Conservation (phyloP, 495 filamentous ascomycete genomes). For the Pseudomonodictys pantanalensis region DNA sequence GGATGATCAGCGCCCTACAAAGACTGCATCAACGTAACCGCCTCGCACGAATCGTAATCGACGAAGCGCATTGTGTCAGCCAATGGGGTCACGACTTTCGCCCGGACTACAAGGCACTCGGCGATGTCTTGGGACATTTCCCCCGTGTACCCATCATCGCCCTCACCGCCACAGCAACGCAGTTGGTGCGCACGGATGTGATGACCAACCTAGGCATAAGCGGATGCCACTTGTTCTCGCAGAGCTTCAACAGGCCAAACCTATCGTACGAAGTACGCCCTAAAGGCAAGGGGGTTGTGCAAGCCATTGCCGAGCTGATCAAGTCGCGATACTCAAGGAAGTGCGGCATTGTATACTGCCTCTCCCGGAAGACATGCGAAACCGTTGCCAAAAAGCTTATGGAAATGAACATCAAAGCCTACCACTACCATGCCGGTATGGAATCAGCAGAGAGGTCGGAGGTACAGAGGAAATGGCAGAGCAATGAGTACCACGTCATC, state of each 20-base stretch:
- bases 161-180: slow-evolving; percentile 89
- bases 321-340: slow-evolving; percentile 60
- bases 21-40: slow-evolving; percentile 61
- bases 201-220: slow-evolving; percentile 81
- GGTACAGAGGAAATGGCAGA: slow-evolving; percentile 80
- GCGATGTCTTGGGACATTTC: slow-evolving; percentile 63
- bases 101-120: slow-evolving; percentile 88
- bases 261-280: slow-evolving; percentile 76
- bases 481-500: slow-evolving; percentile 74
- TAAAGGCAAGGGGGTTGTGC: slow-evolving; percentile 57
- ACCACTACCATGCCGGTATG: slow-evolving; percentile 85
- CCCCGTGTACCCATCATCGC: slow-evolving; percentile 86
- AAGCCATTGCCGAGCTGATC: slow-evolving; percentile 71
- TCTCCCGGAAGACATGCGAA: slow-evolving; percentile 82
- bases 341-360: slow-evolving; percentile 91
- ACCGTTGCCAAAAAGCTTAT: slow-evolving; percentile 66
- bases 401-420: slow-evolving; percentile 62
- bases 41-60: slow-evolving; percentile 89
- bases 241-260: slow-evolving; percentile 94
- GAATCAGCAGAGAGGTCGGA: slow-evolving; percentile 57
- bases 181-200: slow-evolving; percentile 86
- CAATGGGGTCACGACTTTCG: slow-evolving; percentile 99
- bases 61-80: slow-evolving; percentile 97
- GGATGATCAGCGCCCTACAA: slow-evolving; percentile 59
- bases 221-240: slow-evolving; percentile 70